Evolutionary conservation across 2,329 filamentous ascomycete species (phyloP).

Genomic region (Trichoderma endophyticum): DNA sequence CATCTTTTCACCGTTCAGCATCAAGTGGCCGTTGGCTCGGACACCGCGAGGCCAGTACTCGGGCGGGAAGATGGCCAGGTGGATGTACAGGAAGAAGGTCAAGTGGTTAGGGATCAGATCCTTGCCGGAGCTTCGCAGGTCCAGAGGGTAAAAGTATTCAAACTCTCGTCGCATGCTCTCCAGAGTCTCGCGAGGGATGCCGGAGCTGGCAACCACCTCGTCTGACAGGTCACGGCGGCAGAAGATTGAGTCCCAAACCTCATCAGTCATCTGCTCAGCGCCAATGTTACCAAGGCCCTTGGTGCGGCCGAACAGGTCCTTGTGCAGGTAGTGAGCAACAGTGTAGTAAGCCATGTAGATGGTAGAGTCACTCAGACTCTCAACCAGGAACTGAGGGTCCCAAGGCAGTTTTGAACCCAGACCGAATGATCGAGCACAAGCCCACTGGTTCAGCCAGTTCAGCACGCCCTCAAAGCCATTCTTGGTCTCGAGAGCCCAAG

Average conservation of each 20-base stretch:
- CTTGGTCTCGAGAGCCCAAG: conserved; percentile 73
- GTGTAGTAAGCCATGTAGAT: conserved; percentile 87
- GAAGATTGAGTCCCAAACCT: conserved; percentile 96
- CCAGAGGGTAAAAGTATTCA: conserved; percentile 94
- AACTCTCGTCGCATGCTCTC: conserved; percentile 85
- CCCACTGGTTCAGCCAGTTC: conserved; percentile 94
- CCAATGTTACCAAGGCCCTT: conserved; percentile 66
- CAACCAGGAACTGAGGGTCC: conserved; percentile 87
- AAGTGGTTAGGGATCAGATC: conserved; percentile 91
- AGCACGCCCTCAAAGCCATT: conserved; percentile 81
- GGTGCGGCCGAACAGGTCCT: conserved; percentile 78
- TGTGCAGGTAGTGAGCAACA: conserved; percentile 66
- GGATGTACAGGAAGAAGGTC: conserved; percentile 93
- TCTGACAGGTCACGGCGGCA: conserved; percentile 68
- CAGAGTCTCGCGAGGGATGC: conserved; percentile 71
- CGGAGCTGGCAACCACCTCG: conserved; percentile 60
- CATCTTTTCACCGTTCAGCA: conserved; percentile 98
- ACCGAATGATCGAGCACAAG: conserved; percentile 86
- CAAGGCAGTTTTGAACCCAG: conserved; percentile 92
- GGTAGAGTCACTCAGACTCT: conserved; percentile 87
- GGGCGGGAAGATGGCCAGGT: conserved; percentile 81
- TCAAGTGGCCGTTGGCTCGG: conserved; percentile 86
- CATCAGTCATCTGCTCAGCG: conserved; percentile 86
- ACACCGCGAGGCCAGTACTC: conserved; percentile 87
- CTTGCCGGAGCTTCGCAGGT: conserved; percentile 85